Evolutionary conservation across 306 rosid genomes (phyloP), one percentile per base, ranked within the genome.

Genomic region (Pterocarpus santalinus): DNA sequence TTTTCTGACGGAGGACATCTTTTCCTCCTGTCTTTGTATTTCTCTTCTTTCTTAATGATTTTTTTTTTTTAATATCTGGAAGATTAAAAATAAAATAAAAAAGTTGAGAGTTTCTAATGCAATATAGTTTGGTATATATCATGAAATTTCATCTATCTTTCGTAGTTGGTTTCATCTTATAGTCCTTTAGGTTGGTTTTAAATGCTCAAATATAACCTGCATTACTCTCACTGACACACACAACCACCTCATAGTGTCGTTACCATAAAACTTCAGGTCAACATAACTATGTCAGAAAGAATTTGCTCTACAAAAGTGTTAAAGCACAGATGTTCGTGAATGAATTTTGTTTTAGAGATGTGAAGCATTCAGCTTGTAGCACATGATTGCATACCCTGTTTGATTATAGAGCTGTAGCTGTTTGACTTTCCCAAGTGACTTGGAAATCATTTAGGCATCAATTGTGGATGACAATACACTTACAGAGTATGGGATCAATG

Each of bases 91-190:
- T 2, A 8, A 41, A 8, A 43, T 1, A 41, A 7, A 41, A 8
- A 7, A 8, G 5, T 38, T 22, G 28, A 43, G 53, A 34, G 5
- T 73, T 82, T 73, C 46, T 41, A 7, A 60, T 38, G 46, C 51
- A 9, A 75, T 46, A 58, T 44, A 4, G 49, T 75, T 73, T 55
- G 51, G 33, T 64, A 34, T n/a, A 32, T 30, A 14, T 10, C 47
- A 66, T 39, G 55, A 38, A 52, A 11, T 81, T 81, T 81, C 52
- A 43, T 73, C 52, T 81, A 41, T 58, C 38, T 38, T 41, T 57
- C 0, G 2, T 41, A 64, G 73, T 12, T 32, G 55, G 41, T 75
- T 80, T 51, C 34, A 16, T 65, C 51, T 22, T 0, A 30, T 41
- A 53, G 47, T 39, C 33, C 32, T 17, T 38, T 64, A 43, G 9